Conservation (phyloP, 306 rosid species). For the Glycine latifolia region DNA sequence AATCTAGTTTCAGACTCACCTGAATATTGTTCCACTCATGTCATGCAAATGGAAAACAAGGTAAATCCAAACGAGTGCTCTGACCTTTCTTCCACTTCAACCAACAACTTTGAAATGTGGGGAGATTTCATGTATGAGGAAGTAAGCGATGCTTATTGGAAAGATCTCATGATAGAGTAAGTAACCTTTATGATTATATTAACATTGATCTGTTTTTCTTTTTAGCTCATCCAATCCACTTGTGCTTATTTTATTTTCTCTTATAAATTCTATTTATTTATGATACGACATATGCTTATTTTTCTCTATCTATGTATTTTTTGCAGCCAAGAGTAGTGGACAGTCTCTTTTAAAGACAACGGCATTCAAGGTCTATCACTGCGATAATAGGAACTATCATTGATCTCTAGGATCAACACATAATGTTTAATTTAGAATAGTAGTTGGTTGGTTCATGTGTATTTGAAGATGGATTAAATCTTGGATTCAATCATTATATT, state of each 20-base stretch:
- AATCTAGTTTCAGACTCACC: conserved; percentile 57
- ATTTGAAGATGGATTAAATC: conserved; percentile 28
- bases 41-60: background rate
- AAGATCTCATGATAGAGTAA: conserved; percentile 54
- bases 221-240: conserved; percentile 8
- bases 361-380: conserved; percentile 1
- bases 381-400: background rate
- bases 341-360: too few species aligned
- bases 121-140: conserved; percentile 61
- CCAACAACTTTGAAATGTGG: conserved; percentile 59
- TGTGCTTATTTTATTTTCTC: background rate
- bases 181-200: background rate
- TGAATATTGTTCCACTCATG: conserved; percentile 20
- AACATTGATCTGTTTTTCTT: background rate
- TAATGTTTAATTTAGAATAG: conserved; percentile 16
- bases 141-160: conserved; percentile 64
- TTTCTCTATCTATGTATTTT: background rate
- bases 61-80: conserved; percentile 13
- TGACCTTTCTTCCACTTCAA: conserved; percentile 56
- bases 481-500: conserved; percentile 10
- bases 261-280: background rate
- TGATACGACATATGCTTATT: background rate
- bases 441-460: conserved; percentile 27
- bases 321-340: conserved; percentile 50
- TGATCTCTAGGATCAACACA: conserved; percentile 15